Base-by-base conservation (phyloP, 1,284 basidiomycete species). In the Sparassis latifolia region DNA sequence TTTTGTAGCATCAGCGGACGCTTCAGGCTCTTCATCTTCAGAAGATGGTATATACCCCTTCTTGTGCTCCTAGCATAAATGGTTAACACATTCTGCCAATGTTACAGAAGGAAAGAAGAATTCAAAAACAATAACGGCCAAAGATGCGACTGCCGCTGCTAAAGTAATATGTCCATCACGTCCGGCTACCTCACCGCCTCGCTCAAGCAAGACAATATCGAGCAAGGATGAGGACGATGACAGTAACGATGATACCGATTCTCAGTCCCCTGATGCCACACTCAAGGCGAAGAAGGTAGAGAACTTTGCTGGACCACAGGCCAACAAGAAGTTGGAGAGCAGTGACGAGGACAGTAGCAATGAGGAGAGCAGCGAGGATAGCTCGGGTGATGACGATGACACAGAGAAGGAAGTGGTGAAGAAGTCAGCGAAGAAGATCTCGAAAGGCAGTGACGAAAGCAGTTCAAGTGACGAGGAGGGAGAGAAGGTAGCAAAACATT, bases 181-280 rank as follows among this genome's bases (percentile, higher is more conserved):
- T 20, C 48, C 41, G 12, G 4, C 47, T 3, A 39, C n/a, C n/a
- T n/a, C n/a, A n/a, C n/a, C 59, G 10, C 44, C 54, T 2, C 33
- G 45, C 29, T 64, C 62, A 2, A 64, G 60, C 51, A 54, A 61
- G 48, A 65, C 64, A 1, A 55, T 65, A 0, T 58, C 62, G 5
- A 60, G 56, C 9, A 56, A 51, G 40, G 53, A 48, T 40, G 38
- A 33, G 2, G 45, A 45, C 12, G 42, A 37, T 20, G 49, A 50
- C 39, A 42, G 42, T 20, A 42, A 42, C 28, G 49, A 45, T 33
- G 47, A 44, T 28, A 52, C 48, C 42, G 44, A 47, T 9, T 51
- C 44, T 31, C 47, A 46, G 20, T 48, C 47, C 2, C 31, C 31
- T 3, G 44, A 48, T 33, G 42, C 41, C 5, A 56, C 51, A 38